Conservation (phyloP, 768 basidiomycete genomes). For the Lyophyllum atratum region DNA sequence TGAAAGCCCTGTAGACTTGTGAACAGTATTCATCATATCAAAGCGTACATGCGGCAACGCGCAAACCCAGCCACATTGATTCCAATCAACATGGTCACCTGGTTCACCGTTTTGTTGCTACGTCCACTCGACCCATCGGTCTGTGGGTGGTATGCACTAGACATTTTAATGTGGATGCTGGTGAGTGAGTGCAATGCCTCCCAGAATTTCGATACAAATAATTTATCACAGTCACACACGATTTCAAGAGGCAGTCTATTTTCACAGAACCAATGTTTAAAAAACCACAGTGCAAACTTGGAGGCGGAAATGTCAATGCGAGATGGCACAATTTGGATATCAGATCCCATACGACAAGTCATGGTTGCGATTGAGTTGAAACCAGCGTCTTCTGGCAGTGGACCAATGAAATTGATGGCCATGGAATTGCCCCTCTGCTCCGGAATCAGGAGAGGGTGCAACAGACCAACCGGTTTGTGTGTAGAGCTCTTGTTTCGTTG, state of each 20-base stretch:
- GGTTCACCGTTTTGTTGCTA: slow-evolving; percentile 27
- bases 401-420: slow-evolving; percentile 14
- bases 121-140: slow-evolving; percentile 34
- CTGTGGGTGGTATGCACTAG: slow-evolving; percentile 35
- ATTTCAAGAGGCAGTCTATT: slow-evolving; percentile 19
- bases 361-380: slow-evolving; percentile 22
- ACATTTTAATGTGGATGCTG: slow-evolving; percentile 30
- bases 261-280: slow-evolving; percentile 30
- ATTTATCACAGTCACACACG: slow-evolving; percentile 30
- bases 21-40: slow-evolving; percentile 29
- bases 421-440: neutral
- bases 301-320: neutral
- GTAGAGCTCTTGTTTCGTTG: neutral
- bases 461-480: too few relatives aligned
- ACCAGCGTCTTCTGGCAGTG: slow-evolving; percentile 27
- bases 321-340: neutral
- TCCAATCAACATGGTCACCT: slow-evolving; percentile 25
- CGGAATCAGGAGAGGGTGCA: neutral
- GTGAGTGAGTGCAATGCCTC: slow-evolving; percentile 1
- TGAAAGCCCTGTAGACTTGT: slow-evolving; percentile 28
- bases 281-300: slow-evolving; percentile 25
- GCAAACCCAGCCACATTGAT: slow-evolving; percentile 31
- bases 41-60: slow-evolving; percentile 26
- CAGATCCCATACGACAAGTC: neutral
- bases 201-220: neutral